Base-by-base conservation (phyloP, 2,329 filamentous ascomycete genomes). In the Neofusicoccum kwambonambiense region DNA sequence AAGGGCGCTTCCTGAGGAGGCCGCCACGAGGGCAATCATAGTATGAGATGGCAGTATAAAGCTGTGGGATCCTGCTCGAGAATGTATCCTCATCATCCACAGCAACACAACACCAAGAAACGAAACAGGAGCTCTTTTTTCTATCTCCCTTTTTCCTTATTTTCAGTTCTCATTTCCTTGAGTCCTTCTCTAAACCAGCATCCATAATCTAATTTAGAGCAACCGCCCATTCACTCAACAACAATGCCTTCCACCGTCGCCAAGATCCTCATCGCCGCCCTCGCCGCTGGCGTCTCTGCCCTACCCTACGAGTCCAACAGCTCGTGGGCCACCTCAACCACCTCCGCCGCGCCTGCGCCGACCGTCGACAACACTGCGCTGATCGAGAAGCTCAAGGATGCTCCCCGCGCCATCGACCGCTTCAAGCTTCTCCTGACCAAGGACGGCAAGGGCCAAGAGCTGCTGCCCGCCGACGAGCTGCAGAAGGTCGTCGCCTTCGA, bases 401-500 rank as follows among this genome's bases (percentile, higher is more conserved):
- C 73, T 2, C 71, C 76, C 12, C 75, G 76, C 3, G 72, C 75
- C 9, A 71, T 79, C 68, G 77, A 79, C 66, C 73, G 75, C 39
- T 78, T 78, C 70, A 74, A 78, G 62, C 67, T 69, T 12, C 72
- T 79, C 44, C 70, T 79, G 9, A 73, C 73, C 31, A 56, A 58
- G 44, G 41, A 61, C 45, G 56, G 56, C 27, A 42, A 44, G 27
- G 74, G 74, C 56, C 62, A 70, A 44, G 66, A 68, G 8, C 72
- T 79, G 8, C 70, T 78, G 49, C 68, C 70, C 5, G 71, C 67
- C 12, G 72, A 75, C 2, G 71, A 69, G 4, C 68, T 80, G 34
- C 70, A 69, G 52, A 69, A 71, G 12, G 50, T 70, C 72, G 86
- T 90, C 78, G 90, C 88, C 74, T 93, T 92, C 83, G 83, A 83